phyloP scores from a whole-genome alignment of 352 stramenopile species.

The Thraustochytrium striatum region DNA sequence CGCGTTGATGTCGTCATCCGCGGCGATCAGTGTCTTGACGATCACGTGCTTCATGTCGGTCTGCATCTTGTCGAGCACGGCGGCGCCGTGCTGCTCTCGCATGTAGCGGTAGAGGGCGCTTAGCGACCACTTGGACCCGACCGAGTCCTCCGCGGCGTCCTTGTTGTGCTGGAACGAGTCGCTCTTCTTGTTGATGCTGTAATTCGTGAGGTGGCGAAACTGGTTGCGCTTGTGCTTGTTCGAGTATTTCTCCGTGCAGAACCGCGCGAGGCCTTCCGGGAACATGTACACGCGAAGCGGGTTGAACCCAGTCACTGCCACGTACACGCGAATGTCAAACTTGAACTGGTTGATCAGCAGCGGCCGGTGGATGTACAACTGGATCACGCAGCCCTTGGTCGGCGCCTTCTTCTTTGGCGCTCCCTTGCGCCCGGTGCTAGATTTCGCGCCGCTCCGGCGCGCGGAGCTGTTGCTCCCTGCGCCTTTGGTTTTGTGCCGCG shows the following conservation, averaged over 20 bases:
- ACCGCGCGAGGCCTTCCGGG: conserved; percentile 77
- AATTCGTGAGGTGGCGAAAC: conserved; percentile 47
- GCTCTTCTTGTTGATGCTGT: conserved; percentile 49
- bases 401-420: neutral
- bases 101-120: conserved; percentile 53
- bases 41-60: conserved; percentile 69
- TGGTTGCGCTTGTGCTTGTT: neutral
- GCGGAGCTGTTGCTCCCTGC: neutral
- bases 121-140: conserved; percentile 72
- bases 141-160: conserved; percentile 53
- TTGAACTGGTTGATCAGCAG: conserved; percentile 72
- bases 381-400: conserved; percentile 1
- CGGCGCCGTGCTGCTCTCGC: conserved; percentile 5
- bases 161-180: conserved; percentile 51
- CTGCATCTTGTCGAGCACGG: conserved; percentile 49
- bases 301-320: conserved; percentile 70
- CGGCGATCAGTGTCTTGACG: conserved; percentile 78
- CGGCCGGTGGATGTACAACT: conserved; percentile 61
- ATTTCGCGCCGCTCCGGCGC: no score
- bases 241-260: conserved; percentile 74
- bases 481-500: neutral
- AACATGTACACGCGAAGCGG: conserved; percentile 81
- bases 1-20: conserved; percentile 54
- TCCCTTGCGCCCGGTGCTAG: no score
- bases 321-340: conserved; percentile 87